A percentile compares a stretch with the other conserved stretches of the same genome.
Evolutionary conservation across 2,329 filamentous ascomycete genomes (phyloP).

Genomic region (Daldinia eschscholtzii): DNA sequence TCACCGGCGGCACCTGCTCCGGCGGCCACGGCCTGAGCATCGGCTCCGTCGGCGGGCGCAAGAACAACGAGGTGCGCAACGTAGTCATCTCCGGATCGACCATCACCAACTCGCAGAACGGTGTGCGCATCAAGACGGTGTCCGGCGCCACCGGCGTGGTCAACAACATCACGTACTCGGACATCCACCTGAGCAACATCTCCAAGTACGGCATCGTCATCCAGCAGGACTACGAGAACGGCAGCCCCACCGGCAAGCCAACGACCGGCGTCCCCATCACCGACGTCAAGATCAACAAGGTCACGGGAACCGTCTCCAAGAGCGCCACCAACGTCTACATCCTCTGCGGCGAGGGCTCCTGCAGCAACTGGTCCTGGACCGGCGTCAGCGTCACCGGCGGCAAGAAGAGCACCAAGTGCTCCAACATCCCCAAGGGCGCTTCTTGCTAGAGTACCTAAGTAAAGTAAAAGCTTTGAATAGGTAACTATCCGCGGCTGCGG

Average conservation of each 20-base stretch:
- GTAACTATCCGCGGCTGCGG: neutral
- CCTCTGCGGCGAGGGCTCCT: conserved; percentile 56
- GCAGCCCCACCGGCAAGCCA: conserved; percentile 55
- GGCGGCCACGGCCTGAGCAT: conserved; percentile 71
- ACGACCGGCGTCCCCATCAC: conserved; percentile 63
- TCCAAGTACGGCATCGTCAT: conserved; percentile 68
- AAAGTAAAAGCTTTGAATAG: neutral
- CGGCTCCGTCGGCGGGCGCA: conserved; percentile 68
- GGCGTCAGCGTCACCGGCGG: conserved; percentile 56
- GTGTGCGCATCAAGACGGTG: conserved; percentile 70
- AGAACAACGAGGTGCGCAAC: conserved; percentile 65
- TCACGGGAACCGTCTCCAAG: conserved; percentile 56
- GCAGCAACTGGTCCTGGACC: conserved; percentile 55
- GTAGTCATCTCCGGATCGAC: conserved; percentile 64
- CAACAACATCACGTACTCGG: conserved; percentile 64
- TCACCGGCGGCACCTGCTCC: conserved; percentile 60
- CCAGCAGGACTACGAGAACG: conserved; percentile 68
- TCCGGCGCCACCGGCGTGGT: conserved; percentile 65
- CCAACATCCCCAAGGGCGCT: conserved; percentile 58
- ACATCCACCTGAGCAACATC: conserved; percentile 65
- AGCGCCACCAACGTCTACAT: conserved; percentile 54
- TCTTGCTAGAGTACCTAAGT: conserved; percentile 40
- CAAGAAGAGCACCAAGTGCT: conserved; percentile 67
- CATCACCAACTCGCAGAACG: conserved; percentile 66
- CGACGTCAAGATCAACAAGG: conserved; percentile 55